These are phyloP conservation scores for Saccharomyces hybrid DNA, from an alignment of 1,139 yeast species.

Conservation along the genomic window DNA sequence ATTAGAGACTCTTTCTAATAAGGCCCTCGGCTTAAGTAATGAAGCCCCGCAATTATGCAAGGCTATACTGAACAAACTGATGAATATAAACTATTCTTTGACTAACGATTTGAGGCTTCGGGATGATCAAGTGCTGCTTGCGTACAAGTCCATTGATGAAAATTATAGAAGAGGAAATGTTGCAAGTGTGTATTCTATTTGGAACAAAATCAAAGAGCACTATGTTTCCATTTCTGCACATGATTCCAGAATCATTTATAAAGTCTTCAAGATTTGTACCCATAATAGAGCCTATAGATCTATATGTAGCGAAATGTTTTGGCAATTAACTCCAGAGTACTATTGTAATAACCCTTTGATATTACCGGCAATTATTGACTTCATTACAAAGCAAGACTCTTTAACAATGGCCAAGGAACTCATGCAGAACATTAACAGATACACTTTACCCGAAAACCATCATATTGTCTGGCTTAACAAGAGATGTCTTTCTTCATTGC, in stretches of 20 bases:
- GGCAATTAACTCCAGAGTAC: slow-evolving; percentile 31
- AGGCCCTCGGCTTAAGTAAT: slow-evolving; percentile 14
- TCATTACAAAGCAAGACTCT: slow-evolving; percentile 29
- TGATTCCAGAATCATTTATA: slow-evolving; percentile 28
- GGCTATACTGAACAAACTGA: slow-evolving; percentile 10
- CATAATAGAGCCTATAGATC: slow-evolving; percentile 30
- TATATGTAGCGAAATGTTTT: slow-evolving; percentile 30
- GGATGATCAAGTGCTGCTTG: slow-evolving; percentile 13
- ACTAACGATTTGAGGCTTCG: slow-evolving; percentile 4
- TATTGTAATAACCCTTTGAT: slow-evolving; percentile 35
- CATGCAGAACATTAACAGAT: slow-evolving; percentile 24
- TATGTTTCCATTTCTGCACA: slow-evolving; percentile 17
- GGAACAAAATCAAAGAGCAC: slow-evolving; percentile 22
- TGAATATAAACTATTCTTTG: slow-evolving; percentile 8
- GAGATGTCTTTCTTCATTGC: slow-evolving; percentile 33
- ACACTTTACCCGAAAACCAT: slow-evolving; percentile 22
- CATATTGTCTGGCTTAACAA: slow-evolving; percentile 18
- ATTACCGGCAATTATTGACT: slow-evolving; percentile 33
- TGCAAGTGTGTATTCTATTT: slow-evolving; percentile 24
- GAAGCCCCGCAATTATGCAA: slow-evolving; percentile 12
- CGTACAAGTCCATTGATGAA: slow-evolving; percentile 20
- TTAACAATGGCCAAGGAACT: slow-evolving; percentile 28
- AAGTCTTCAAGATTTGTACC: slow-evolving; percentile 31
- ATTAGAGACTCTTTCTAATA: slow-evolving; percentile 14
- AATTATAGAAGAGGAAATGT: slow-evolving; percentile 22